Evolutionary conservation across 208 protist genomes (phyloP), one percentile per base, ranked within the genome.

Genomic region (Willaertia magna): DNA sequence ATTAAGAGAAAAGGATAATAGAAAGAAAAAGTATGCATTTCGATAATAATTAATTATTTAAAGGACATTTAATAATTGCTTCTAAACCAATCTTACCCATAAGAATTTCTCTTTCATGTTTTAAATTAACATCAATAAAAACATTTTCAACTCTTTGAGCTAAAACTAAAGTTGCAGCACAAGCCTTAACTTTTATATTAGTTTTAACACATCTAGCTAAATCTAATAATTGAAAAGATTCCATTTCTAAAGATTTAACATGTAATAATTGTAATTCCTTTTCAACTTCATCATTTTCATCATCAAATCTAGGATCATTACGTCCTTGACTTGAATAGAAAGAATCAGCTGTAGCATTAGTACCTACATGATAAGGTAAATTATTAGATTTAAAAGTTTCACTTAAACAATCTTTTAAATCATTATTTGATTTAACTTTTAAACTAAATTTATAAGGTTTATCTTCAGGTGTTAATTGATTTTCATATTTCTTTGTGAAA

Each of bases 151-250:
- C 49, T 43, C 79, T n/a, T 67, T 84, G 79, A 30, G 79, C 79
- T 12, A 84, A 46, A 39, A 84, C 49, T 12, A 84, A 12, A 22
- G 11, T 20, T 18, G 79, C 79, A 34, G 39, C 49, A 67, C 20
- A 20, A 18, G 49, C 79, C 3, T 34, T 67, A n/a, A 67, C 55
- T 18, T 18, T 34, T 2, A 84, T 74, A 14, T 16, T 16, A 9
- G n/a, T n/a, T 34, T 67, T 59, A 4, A 20, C 30, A n/a, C 30
- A 47, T 34, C 49, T 12, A 39, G 79, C 79, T 12, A 84, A 39
- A 84, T 84, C 79, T n/a, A 84, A 67, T 30, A 84, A 84, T 18
- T 84, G 79, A 22, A 84, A 84, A 34, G 79, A 55, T 46, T 84
- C 79, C 79, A 84, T 84, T 67, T 84, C 48, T n/a, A 84, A 9